phyloP scores from a whole-genome alignment of 2,329 filamentous ascomycete species.

The Paecilomyces variotii region DNA sequence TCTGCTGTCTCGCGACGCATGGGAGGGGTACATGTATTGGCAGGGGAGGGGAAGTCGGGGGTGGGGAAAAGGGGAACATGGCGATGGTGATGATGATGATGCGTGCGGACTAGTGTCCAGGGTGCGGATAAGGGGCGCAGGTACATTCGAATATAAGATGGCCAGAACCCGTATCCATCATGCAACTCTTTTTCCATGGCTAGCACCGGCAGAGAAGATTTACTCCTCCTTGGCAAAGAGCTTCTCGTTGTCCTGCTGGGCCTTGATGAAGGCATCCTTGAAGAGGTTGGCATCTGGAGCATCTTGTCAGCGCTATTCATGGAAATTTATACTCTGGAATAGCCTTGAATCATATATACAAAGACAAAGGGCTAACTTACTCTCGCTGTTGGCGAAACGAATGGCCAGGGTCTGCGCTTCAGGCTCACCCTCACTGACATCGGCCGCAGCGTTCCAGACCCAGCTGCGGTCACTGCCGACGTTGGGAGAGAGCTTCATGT shows the following conservation, averaged over 20 bases:
- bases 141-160: background rate
- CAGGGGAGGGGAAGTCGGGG: background rate
- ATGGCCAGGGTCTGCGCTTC: slow-evolving; percentile 95
- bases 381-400: slow-evolving; percentile 95
- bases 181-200: background rate
- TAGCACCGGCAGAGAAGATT: slow-evolving; percentile 5
- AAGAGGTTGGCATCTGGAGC: slow-evolving; percentile 80
- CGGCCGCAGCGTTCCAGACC: slow-evolving; percentile 97
- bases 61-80: background rate
- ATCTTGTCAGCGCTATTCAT: background rate
- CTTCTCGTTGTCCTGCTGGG: slow-evolving; percentile 89
- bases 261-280: slow-evolving; percentile 96
- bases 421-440: slow-evolving; percentile 96
- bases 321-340: background rate
- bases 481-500: slow-evolving; percentile 98
- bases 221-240: slow-evolving; percentile 59
- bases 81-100: background rate
- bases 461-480: slow-evolving; percentile 96
- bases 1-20: background rate
- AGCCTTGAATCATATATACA: background rate
- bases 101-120: background rate
- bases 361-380: slow-evolving; percentile 47
- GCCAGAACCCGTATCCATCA: background rate
- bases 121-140: background rate
- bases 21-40: background rate